Base-by-base conservation (phyloP, 2,329 filamentous ascomycete species). In the Penicillium sp. region DNA sequence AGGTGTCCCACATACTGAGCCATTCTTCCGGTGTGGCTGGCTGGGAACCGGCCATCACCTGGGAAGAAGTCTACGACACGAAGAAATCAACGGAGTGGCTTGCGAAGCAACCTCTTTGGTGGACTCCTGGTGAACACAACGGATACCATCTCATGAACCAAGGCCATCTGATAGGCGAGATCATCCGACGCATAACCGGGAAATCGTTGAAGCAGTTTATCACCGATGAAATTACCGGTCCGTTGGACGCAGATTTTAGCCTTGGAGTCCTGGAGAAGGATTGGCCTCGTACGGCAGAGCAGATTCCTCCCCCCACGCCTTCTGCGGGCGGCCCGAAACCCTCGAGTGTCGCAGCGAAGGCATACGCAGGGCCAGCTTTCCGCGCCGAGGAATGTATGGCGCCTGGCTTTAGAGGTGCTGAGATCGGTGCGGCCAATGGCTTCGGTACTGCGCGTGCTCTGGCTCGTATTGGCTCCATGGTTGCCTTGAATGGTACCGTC, bases 161-260 rank as follows among this genome's bases (percentile, higher is more conserved):
- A 46, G 78, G 76, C 2, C 69, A 73, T 50, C 57, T 78, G 0
- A 48, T 79, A 1, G 74, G 74, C 4, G 76, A 78, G 51, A 44
- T 80, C 1, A 65, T 80, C 2, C 66, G 67, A 1, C 69, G 76
- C 0, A 57, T 68, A 0, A 75, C 66, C 0, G 76, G 77, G 0
- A 73, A 74, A 52, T 53, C 69, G 0, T 53, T 80, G 33, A 67
- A 63, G n/a, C 62, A 78, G 28, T 80, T 80, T 52, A 66, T 77
- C 24, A 58, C 55, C 2, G 70, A 74, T 1, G 73, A 76, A 44
- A 73, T 81, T 20, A 66, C 74, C 0, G 60, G 44, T 0, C 77
- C 79, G 0, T 55, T 77, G 3, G 57, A 58, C 0, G 78, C 77
- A 1, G 79, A 81, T 57, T 79, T 79, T 48, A 70, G 74, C 38